A percentile compares a stretch with the other conserved stretches of the same genome.
Evolutionary conservation across 108 stramenopile genomes (phyloP).

Genomic region (Heterococcus sp.): DNA sequence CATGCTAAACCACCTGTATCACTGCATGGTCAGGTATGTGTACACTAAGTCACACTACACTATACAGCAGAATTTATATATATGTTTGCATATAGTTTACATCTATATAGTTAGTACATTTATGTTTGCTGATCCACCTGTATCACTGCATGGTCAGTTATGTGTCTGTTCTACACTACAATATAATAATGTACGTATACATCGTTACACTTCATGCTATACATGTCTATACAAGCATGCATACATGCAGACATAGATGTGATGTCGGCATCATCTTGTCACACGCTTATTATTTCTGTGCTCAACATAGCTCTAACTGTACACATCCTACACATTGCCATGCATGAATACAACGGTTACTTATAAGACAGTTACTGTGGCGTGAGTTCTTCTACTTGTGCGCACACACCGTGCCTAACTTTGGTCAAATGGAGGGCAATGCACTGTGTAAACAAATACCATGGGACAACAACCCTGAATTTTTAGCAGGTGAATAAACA

Average conservation of each 20-base stretch:
- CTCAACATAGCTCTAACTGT: too few relatives aligned
- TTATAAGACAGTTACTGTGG: slow-evolving; percentile 93
- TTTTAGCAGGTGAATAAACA: slow-evolving; percentile 8
- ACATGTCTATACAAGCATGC: too few relatives aligned
- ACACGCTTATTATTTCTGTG: too few relatives aligned
- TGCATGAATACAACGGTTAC: too few relatives aligned
- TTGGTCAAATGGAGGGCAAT: slow-evolving; percentile 75
- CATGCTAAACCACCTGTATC: slow-evolving; percentile 85
- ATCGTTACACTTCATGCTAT: too few relatives aligned
- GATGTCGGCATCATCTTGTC: too few relatives aligned
- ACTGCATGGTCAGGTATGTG: slow-evolving; percentile 64
- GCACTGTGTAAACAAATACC: slow-evolving; percentile 59
- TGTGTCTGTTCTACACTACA: too few relatives aligned
- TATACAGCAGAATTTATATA: neutral
- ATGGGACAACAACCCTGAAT: slow-evolving; percentile 54
- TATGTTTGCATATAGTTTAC: neutral
- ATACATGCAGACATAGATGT: too few relatives aligned
- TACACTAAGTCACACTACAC: neutral
- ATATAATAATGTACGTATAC: too few relatives aligned
- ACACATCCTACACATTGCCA: too few relatives aligned
- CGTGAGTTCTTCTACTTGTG: slow-evolving; percentile 85
- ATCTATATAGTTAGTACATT: neutral
- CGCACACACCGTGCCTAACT: slow-evolving; percentile 65
- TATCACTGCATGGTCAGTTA: neutral
- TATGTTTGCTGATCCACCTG: slow-evolving; percentile 72